Percentiles rank a stretch among this genome's conserved stretches.
Evolutionary conservation across 257 asterid genomes (phyloP).

Genomic region (Przewalskia tangutica): DNA sequence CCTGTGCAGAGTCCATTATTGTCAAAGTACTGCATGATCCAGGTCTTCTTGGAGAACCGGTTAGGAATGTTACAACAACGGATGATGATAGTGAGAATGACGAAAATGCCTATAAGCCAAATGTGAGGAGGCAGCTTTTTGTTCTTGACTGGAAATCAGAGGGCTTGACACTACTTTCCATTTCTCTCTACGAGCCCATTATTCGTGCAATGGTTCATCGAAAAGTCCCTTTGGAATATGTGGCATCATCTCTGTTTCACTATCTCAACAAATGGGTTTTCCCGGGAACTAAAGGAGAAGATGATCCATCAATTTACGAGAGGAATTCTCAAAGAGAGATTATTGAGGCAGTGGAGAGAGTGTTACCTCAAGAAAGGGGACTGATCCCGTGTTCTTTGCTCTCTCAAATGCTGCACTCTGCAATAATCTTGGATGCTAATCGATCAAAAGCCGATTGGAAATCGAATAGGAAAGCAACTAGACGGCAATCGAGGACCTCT

Average conservation of each 20-base stretch:
- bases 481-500: slow-evolving; percentile 46
- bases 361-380: slow-evolving; percentile 34
- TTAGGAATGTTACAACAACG: slow-evolving; percentile 5
- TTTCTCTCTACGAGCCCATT: slow-evolving; percentile 41
- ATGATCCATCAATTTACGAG: slow-evolving; percentile 11
- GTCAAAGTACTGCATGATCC: slow-evolving; percentile 42
- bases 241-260: slow-evolving; percentile 36
- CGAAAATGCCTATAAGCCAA: slow-evolving; percentile 22
- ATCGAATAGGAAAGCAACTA: slow-evolving; percentile 49
- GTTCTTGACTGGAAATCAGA: slow-evolving; percentile 38
- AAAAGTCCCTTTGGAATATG: slow-evolving; percentile 37
- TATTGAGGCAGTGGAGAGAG: slow-evolving; percentile 43
- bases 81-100: slow-evolving; percentile 25
- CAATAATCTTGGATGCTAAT: slow-evolving; percentile 35
- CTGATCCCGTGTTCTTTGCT: slow-evolving; percentile 38
- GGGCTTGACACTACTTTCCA: slow-evolving; percentile 39
- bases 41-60: slow-evolving; percentile 49
- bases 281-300: slow-evolving; percentile 13
- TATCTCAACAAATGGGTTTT: slow-evolving; percentile 54
- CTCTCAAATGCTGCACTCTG: slow-evolving; percentile 45
- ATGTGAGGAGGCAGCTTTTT: slow-evolving; percentile 52
- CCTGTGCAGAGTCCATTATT: slow-evolving; percentile 44
- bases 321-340: slow-evolving; percentile 33
- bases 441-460: slow-evolving; percentile 41
- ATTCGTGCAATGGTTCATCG: slow-evolving; percentile 31